Base-by-base conservation (phyloP, 1,139 yeast species). In the Cylindricascospora bacillispora region DNA sequence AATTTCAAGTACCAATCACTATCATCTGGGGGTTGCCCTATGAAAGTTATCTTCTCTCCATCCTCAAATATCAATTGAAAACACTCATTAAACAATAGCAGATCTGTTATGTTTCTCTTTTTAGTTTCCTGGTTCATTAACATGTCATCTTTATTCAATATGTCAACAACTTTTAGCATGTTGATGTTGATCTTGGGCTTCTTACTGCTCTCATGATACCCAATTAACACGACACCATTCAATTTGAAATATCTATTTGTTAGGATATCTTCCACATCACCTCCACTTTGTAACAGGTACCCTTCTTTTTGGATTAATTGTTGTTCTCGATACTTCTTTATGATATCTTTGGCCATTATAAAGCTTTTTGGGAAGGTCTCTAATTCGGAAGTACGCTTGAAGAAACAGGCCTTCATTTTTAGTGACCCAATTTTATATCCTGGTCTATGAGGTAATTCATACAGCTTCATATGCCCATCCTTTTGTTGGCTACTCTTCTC, bases 201-300 rank as follows among this genome's bases (percentile, higher is more conserved):
- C 50, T 60, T 71, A 1, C 72, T 61, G 22, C 59, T 60, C 40
- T 75, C 83, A 43, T 74, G 70, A 44, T 71, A 77, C 1, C 85
- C 85, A 33, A 71, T 59, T 36, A 78, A 56, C 20, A 73, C 68
- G 4, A 70, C 65, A 0, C 81, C 83, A 25, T 60, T 49, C 23
- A 78, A 56, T 43, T 65, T 72, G 57, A 70, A 77, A 52, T 54
- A 75, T 34, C 89, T 59, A 41, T 72, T 65, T 42, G 73, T 72
- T 70, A 77, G 65, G 16, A 63, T 47, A 7, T 41, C 45, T 13
- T 36, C 37, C 43, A 80, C 66, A 52, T 78, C 89, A 6, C 86
- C 86, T 21, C 89, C 89, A 47, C 77, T 85, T 56, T 78, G 89
- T 45, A 69, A 70, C 57, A 78, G 54, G 45, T 61, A 73, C 0